These are phyloP conservation scores for Monosporascus ibericus DNA, from an alignment of 2,329 filamentous ascomycete genomes.

Conservation along the genomic window DNA sequence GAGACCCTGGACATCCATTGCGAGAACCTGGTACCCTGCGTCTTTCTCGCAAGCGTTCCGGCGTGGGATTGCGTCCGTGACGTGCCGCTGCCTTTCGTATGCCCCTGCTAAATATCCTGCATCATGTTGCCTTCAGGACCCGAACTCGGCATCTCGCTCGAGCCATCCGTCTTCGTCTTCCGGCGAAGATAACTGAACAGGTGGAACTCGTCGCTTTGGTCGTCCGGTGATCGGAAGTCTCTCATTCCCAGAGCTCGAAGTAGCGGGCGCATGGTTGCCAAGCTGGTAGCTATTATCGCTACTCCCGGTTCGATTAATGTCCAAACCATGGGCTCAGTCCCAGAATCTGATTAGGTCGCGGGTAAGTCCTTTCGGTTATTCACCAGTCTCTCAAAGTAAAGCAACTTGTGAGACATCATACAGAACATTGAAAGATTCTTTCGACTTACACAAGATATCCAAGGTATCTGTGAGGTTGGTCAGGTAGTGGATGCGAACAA, in stretches of 20 bases:
- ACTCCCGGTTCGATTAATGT: constrained; percentile 51
- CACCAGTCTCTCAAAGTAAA: not conserved
- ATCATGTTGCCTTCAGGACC: constrained; percentile 31
- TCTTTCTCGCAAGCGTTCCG: constrained; percentile 8
- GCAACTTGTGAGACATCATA: not conserved
- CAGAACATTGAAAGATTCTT: not conserved
- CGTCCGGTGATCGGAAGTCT: constrained; percentile 37
- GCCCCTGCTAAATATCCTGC: constrained; percentile 26
- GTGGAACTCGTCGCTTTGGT: constrained; percentile 26
- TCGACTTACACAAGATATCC: constrained; percentile 42
- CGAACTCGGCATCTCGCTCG: constrained; percentile 25
- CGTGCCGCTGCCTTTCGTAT: constrained; percentile 4
- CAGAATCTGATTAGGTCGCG: constrained; percentile 29
- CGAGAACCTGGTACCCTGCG: constrained; percentile 9
- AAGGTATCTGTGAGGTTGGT: constrained; percentile 35
- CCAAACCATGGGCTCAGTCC: constrained; percentile 49
- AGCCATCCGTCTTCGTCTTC: constrained; percentile 20
- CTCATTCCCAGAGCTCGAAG: constrained; percentile 41
- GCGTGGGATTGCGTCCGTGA: constrained; percentile 7
- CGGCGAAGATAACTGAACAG: constrained; percentile 15
- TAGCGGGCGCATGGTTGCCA: constrained; percentile 49
- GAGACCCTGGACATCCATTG: constrained; percentile 9
- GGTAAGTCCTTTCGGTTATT: not conserved
- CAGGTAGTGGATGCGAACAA: constrained; percentile 45
- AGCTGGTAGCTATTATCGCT: constrained; percentile 47